phyloP scores from a whole-genome alignment of 1,284 basidiomycete species.

The Ustanciosporium gigantosporum region DNA sequence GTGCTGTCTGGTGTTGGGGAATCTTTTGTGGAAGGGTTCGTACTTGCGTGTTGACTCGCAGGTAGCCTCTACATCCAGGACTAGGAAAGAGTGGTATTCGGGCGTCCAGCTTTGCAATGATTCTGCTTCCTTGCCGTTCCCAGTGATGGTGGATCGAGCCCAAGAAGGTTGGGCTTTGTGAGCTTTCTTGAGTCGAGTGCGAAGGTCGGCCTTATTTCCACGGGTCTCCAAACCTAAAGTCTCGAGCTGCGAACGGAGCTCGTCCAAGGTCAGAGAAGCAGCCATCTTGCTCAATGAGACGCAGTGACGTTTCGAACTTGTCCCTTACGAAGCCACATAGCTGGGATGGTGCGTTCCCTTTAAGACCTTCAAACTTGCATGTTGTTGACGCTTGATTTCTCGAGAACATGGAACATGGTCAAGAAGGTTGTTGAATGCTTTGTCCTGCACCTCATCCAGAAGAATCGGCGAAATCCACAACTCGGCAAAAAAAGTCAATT shows the following conservation, averaged over 20 bases:
- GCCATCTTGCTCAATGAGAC: too few relatives aligned
- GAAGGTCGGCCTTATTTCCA: slow-evolving; percentile 54
- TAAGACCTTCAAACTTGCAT: too few relatives aligned
- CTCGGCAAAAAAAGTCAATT: too few relatives aligned
- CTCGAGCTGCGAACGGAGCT: slow-evolving; percentile 38
- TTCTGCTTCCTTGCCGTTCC: slow-evolving; percentile 15
- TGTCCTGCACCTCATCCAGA: too few relatives aligned
- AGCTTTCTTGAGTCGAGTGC: slow-evolving; percentile 35
- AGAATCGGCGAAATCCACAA: too few relatives aligned
- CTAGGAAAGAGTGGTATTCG: slow-evolving; percentile 62
- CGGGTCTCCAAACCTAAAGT: slow-evolving; percentile 52
- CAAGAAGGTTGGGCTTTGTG: not conserved
- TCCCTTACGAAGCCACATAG: too few relatives aligned
- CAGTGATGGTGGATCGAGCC: too few relatives aligned
- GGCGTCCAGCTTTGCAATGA: slow-evolving; percentile 18
- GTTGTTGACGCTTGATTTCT: too few relatives aligned
- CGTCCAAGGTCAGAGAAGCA: slow-evolving; percentile 28
- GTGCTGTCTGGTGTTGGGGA: not conserved
- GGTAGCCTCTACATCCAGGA: slow-evolving; percentile 86
- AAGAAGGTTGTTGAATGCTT: too few relatives aligned
- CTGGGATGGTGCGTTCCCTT: too few relatives aligned
- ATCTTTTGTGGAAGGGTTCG: not conserved
- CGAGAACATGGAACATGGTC: too few relatives aligned
- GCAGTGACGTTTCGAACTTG: too few relatives aligned
- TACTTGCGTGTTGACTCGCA: slow-evolving; percentile 64